Evolutionary conservation across 345 rosid species (phyloP), one percentile per base, ranked within the genome.

Genomic region (Abelmoschus esculentus): DNA sequence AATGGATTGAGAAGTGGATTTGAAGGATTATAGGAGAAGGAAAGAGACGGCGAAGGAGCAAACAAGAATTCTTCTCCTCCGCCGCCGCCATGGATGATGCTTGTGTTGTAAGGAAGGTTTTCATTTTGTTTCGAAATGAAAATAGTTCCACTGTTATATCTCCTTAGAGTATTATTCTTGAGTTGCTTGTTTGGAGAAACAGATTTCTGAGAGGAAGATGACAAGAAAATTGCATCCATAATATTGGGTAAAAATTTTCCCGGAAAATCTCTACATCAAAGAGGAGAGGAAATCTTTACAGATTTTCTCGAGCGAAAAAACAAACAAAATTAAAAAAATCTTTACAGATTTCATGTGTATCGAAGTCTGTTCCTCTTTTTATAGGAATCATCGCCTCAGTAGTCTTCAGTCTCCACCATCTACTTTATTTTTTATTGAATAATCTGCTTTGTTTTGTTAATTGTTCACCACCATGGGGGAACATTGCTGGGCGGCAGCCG

Each of bases 401-500:
- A 49, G 54, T 18, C 66, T 64, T 78, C 78, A 49, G 54, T 18
- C 66, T 64, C 79, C 78, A 79, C 82, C 86, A 84, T 81, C 86
- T 53, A 17, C 10, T 17, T 53, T 53, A 53, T 14, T 6, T 53
- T 61, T 40, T 66, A 13, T 59, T 68, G 40, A 9, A 34, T 34
- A 5, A 1, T 34, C 38, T 34, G 38, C 38, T 34, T 34, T 34
- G 38, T 34, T 34, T 34, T 34, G 38, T 34, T 6, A 34, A 5
- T 0, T 34, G 38, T 34, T 6, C 38, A 34, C 38, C 38, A 34
- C 7, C 38, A 34, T 29, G 80, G 79, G 76, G 78, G 80, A 66
- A 57, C 74, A 76, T 80, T 65, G 77, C 50, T 77, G 91, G 97
- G 76, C 91, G 96, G 93, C 88, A 70, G 78, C 98, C 95, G 98